phyloP scores from a whole-genome alignment of 148 eudicot species.

The Mesembryanthemum crystallinum region DNA sequence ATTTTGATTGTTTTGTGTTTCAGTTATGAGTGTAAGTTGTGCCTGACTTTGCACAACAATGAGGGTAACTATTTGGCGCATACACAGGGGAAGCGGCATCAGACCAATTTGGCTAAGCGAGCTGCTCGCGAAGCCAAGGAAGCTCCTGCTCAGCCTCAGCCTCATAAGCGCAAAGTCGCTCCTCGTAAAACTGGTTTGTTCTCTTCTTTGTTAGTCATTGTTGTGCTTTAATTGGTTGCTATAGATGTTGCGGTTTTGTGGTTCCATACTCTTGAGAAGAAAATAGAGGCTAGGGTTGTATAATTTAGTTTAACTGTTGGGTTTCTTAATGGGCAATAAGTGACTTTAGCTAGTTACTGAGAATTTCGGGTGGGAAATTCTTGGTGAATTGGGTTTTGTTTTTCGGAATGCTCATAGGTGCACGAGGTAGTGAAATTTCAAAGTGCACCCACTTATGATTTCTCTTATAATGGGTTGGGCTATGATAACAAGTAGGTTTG shows the following conservation, averaged over 20 bases:
- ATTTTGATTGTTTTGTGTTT: background rate
- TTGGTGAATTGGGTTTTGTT: too few species aligned
- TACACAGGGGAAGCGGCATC: conserved; percentile 95
- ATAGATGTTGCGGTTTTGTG: background rate
- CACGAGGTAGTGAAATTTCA: too few species aligned
- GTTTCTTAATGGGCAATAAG: background rate
- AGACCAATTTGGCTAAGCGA: conserved; percentile 92
- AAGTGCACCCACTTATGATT: too few species aligned
- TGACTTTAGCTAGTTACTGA: background rate
- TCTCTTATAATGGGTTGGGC: too few species aligned
- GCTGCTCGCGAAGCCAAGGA: conserved; percentile 98
- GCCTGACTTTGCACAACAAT: conserved; percentile 87
- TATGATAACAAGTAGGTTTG: too few species aligned
- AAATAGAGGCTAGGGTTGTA: background rate
- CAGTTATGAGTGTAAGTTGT: conserved; percentile 94
- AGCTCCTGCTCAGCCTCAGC: conserved; percentile 95
- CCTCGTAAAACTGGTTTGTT: conserved; percentile 55
- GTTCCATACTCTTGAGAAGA: background rate
- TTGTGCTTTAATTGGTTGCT: background rate
- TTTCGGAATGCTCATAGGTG: too few species aligned
- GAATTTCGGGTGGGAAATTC: background rate
- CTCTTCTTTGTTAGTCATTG: background rate
- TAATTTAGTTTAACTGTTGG: background rate
- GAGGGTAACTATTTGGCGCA: conserved; percentile 99
- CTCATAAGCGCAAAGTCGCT: conserved; percentile 70